phyloP scores from a whole-genome alignment of 768 basidiomycete genomes.

The Saitozyma sp. region DNA sequence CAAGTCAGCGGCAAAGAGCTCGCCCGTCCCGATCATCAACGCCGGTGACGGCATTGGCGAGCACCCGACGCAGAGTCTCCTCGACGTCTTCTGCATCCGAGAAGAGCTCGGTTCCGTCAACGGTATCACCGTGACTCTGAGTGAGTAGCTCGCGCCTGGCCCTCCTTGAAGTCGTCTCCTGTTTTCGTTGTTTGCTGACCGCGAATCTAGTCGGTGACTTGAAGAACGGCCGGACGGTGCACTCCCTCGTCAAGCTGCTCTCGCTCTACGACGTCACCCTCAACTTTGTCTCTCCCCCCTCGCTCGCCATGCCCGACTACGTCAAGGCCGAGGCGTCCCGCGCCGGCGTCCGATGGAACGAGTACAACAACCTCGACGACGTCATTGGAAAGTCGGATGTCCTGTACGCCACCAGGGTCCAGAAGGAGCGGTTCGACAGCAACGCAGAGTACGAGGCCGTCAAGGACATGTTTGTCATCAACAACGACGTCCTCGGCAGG shows the following conservation, averaged over 20 bases:
- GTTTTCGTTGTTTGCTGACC: too few relatives aligned
- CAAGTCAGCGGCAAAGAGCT: constrained; percentile 94
- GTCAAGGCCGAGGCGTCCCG: constrained; percentile 81
- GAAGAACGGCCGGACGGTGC: constrained; percentile 96
- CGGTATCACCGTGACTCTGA: constrained; percentile 73
- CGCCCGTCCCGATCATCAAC: constrained; percentile 92
- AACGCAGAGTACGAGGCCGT: constrained; percentile 84
- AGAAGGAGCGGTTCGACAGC: constrained; percentile 85
- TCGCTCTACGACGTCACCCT: constrained; percentile 84
- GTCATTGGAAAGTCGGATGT: constrained; percentile 92
- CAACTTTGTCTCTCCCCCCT: constrained; percentile 89
- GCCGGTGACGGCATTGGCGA: constrained; percentile 97
- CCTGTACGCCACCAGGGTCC: constrained; percentile 91
- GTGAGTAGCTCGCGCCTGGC: constrained; percentile 28
- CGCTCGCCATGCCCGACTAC: constrained; percentile 81
- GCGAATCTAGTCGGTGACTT: constrained; percentile 71
- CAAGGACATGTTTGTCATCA: constrained; percentile 87
- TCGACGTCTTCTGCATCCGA: constrained; percentile 78
- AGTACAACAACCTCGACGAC: constrained; percentile 86
- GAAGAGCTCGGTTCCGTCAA: constrained; percentile 98
- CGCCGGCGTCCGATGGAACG: constrained; percentile 73
- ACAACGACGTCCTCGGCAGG: constrained; percentile 86
- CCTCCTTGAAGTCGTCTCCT: too few relatives aligned
- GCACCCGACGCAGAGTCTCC: constrained; percentile 71
- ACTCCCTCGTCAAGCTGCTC: constrained; percentile 88